These are phyloP conservation scores for Aspergillus pseudoviridinutans DNA, from an alignment of 2,329 filamentous ascomycete species.

Conservation along the genomic window DNA sequence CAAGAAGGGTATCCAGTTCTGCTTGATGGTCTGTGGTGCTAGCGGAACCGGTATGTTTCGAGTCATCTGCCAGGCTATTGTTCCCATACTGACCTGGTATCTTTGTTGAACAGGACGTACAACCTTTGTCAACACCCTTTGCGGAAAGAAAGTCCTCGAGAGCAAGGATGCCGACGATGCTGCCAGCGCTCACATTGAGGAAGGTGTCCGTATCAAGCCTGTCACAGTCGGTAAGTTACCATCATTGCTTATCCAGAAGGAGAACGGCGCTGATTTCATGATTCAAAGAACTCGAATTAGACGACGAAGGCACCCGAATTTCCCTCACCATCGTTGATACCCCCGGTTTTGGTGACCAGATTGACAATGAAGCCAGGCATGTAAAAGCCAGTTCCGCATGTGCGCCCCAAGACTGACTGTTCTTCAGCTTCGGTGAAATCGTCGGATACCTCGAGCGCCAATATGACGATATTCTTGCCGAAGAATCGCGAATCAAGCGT, in stretches of 20 bases:
- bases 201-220: conserved; percentile 97
- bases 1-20: conserved; percentile 99
- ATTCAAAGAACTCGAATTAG: conserved; percentile 76
- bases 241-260: neutral
- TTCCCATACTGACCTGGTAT: conserved; percentile 12
- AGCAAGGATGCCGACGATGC: conserved; percentile 94
- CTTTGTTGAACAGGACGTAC: conserved; percentile 68
- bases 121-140: conserved; percentile 99
- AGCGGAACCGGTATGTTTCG: conserved; percentile 83
- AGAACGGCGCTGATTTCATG: conserved; percentile 28
- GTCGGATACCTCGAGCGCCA: conserved; percentile 97
- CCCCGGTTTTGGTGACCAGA: conserved; percentile 96
- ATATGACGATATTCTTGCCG: conserved; percentile 98
- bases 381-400: conserved; percentile 19
- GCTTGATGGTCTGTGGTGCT: conserved; percentile 98
- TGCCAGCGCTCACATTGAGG: conserved; percentile 82
- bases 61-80: conserved; percentile 2
- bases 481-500: conserved; percentile 99
- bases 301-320: conserved; percentile 97
- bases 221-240: conserved; percentile 82
- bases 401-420: conserved; percentile 21
- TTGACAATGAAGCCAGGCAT: conserved; percentile 97
- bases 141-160: conserved; percentile 84
- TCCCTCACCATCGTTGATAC: conserved; percentile 98
- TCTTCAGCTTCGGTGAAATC: conserved; percentile 84